Evolutionary conservation across 2,329 filamentous ascomycete species (phyloP).

Genomic region (Lasiodiplodia sp.): DNA sequence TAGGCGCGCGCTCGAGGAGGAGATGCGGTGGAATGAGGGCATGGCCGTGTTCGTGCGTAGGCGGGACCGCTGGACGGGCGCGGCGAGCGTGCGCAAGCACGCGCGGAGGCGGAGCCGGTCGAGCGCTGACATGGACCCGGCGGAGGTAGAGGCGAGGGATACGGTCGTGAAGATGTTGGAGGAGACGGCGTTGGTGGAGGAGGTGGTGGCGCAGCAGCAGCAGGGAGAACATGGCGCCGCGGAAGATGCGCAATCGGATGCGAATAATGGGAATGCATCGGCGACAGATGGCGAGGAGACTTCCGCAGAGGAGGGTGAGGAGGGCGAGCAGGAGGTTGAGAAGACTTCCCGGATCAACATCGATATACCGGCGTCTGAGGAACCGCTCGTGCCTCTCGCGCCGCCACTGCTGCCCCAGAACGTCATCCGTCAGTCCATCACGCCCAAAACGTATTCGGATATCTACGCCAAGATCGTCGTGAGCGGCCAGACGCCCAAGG

Average conservation of each 20-base stretch:
- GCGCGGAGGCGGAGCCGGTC: slow-evolving; percentile 48
- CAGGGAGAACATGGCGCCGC: neutral
- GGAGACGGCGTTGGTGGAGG: slow-evolving; percentile 16
- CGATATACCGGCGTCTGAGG: slow-evolving; percentile 29
- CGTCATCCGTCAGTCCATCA: slow-evolving; percentile 79
- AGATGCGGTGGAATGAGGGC: slow-evolving; percentile 76
- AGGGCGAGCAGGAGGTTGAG: neutral
- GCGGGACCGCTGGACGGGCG: slow-evolving; percentile 86
- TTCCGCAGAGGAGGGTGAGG: neutral
- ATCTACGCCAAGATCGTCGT: slow-evolving; percentile 91
- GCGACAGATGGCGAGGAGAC: neutral
- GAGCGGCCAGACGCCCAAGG: slow-evolving; percentile 79
- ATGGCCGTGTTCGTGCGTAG: slow-evolving; percentile 79
- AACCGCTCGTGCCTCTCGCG: slow-evolving; percentile 70
- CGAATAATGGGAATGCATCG: neutral
- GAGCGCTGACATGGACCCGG: slow-evolving; percentile 46
- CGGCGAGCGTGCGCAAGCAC: slow-evolving; percentile 57
- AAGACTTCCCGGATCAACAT: neutral
- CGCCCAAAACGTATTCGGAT: slow-evolving; percentile 74
- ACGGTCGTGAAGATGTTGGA: slow-evolving; percentile 2
- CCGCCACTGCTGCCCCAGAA: slow-evolving; percentile 76
- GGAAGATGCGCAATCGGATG: neutral
- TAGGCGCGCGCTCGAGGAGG: slow-evolving; percentile 46
- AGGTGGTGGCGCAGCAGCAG: neutral
- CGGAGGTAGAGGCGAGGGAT: slow-evolving; percentile 14